phyloP scores from a whole-genome alignment of 129 eudicot species.

The Flaveria bidentis region DNA sequence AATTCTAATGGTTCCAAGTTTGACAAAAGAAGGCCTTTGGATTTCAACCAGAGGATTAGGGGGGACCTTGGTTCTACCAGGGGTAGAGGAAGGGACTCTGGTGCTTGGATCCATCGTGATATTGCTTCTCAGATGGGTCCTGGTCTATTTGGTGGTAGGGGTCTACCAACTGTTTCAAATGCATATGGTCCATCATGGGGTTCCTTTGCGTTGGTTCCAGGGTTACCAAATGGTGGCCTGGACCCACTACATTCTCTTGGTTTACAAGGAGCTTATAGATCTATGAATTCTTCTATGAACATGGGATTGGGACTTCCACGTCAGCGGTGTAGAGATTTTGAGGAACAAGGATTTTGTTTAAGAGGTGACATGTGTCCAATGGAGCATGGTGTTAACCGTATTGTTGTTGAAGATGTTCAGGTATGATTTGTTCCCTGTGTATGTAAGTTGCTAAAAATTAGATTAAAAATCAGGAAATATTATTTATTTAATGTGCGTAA shows the following conservation, averaged over 20 bases:
- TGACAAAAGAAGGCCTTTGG: slow-evolving; percentile 68
- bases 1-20: slow-evolving; percentile 46
- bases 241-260: slow-evolving; percentile 75
- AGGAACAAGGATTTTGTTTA: slow-evolving; percentile 96
- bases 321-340: slow-evolving; percentile 92
- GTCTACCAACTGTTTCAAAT: slow-evolving; percentile 72
- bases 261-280: slow-evolving; percentile 69
- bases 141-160: slow-evolving; percentile 71
- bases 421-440: slow-evolving; percentile 39
- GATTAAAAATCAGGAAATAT: background rate
- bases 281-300: slow-evolving; percentile 64
- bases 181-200: slow-evolving; percentile 72
- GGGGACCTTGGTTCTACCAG: slow-evolving; percentile 66
- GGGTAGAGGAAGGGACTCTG: slow-evolving; percentile 78
- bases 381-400: slow-evolving; percentile 98
- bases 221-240: slow-evolving; percentile 71
- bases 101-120: slow-evolving; percentile 66
- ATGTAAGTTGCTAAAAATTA: background rate
- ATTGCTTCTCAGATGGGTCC: slow-evolving; percentile 66
- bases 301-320: slow-evolving; percentile 78
- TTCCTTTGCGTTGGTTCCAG: slow-evolving; percentile 81
- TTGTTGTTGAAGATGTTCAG: slow-evolving; percentile 98
- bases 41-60: slow-evolving; percentile 55
- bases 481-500: slow-evolving; percentile 15
- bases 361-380: slow-evolving; percentile 99